phyloP scores from a whole-genome alignment of 176 grass and related monocot genomes.

The Ensete ventricosum region DNA sequence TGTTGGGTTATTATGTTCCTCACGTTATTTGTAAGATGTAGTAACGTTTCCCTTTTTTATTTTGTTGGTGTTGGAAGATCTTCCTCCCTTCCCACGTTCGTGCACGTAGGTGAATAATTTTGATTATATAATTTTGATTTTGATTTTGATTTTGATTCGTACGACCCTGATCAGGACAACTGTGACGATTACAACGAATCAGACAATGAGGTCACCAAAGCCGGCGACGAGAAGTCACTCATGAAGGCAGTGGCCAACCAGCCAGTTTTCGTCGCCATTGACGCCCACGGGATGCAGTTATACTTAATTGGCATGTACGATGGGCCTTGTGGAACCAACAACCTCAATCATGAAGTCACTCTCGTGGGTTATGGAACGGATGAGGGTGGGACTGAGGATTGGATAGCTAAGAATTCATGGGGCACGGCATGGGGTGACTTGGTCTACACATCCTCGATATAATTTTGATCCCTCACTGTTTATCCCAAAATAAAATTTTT shows the following conservation, averaged over 20 bases:
- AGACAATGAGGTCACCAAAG: neutral
- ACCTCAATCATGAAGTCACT: slow-evolving; percentile 36
- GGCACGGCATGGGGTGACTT: neutral
- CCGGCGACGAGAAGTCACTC: slow-evolving; percentile 13
- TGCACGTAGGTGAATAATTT: too few species aligned
- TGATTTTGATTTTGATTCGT: too few species aligned
- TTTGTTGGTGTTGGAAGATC: too few species aligned
- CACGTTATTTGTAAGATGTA: too few species aligned
- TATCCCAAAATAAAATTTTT: too few species aligned
- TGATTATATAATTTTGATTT: too few species aligned
- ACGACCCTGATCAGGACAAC: too few species aligned
- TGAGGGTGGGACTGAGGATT: neutral
- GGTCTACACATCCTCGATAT: too few species aligned
- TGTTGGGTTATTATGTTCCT: too few species aligned
- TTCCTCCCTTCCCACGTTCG: too few species aligned
- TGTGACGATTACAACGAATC: neutral
- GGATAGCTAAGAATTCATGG: slow-evolving; percentile 2
- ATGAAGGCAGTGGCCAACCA: slow-evolving; percentile 27
- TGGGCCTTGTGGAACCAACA: slow-evolving; percentile 19
- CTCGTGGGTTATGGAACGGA: slow-evolving; percentile 33
- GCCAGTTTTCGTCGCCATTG: slow-evolving; percentile 34
- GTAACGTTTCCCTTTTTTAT: too few species aligned
- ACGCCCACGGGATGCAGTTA: slow-evolving; percentile 23
- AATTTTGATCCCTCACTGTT: too few species aligned
- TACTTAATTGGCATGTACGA: slow-evolving; percentile 38